phyloP scores from a whole-genome alignment of 2,329 filamentous ascomycete species.

The Fusarium torulosum region DNA sequence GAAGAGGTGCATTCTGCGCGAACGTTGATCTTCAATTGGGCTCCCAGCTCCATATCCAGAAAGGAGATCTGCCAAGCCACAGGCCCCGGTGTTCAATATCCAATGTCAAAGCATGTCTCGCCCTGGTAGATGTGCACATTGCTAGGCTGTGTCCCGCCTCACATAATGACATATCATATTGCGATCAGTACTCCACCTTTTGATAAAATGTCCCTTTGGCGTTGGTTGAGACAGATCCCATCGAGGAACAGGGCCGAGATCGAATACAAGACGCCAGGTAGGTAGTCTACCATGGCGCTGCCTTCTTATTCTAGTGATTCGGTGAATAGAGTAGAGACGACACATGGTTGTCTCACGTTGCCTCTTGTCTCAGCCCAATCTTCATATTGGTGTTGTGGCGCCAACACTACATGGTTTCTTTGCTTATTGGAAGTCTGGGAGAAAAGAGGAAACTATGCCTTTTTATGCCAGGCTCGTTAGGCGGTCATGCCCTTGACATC shows the following conservation, averaged over 20 bases:
- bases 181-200: slow-evolving; percentile 40
- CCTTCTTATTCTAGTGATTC: slow-evolving; percentile 15
- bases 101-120: slow-evolving; percentile 27
- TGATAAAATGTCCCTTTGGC: slow-evolving; percentile 10
- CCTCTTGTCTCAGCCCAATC: slow-evolving; percentile 15
- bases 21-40: slow-evolving; percentile 24
- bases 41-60: slow-evolving; percentile 14
- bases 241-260: slow-evolving; percentile 9
- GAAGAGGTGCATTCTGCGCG: slow-evolving; percentile 15
- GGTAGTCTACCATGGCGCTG: not conserved
- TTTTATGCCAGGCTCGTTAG: slow-evolving; percentile 24
- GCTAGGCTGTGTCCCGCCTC: slow-evolving; percentile 38
- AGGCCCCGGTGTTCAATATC: not conserved
- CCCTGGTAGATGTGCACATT: slow-evolving; percentile 37
- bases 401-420: slow-evolving; percentile 24
- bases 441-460: slow-evolving; percentile 49
- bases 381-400: slow-evolving; percentile 14
- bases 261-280: slow-evolving; percentile 6
- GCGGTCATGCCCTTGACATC: slow-evolving; percentile 37
- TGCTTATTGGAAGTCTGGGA: slow-evolving; percentile 38
- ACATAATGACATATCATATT: slow-evolving; percentile 46
- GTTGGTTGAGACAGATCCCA: slow-evolving; percentile 21
- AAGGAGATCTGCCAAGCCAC: slow-evolving; percentile 39
- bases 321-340: slow-evolving; percentile 2
- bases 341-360: slow-evolving; percentile 2